A percentile compares a stretch with the other conserved stretches of the same genome.
These are phyloP conservation scores for Fusarium brevicatenulatum DNA, from an alignment of 2,329 filamentous ascomycete species.

Conservation along the genomic window DNA sequence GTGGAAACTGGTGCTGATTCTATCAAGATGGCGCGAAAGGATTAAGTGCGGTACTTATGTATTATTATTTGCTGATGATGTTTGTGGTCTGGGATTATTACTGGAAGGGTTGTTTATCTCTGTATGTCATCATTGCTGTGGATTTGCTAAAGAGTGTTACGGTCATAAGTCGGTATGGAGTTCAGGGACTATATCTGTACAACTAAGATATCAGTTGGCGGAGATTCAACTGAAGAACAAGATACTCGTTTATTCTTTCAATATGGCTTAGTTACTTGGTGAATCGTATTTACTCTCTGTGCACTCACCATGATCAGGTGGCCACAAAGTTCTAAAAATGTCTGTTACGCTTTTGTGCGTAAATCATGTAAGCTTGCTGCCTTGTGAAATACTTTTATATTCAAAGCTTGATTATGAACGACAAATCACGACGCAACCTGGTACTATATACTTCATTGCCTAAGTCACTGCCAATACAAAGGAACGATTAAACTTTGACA, in stretches of 20 bases:
- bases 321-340: background rate
- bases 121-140: background rate
- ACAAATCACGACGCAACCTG: background rate
- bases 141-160: conserved; percentile 7
- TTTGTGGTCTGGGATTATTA: background rate
- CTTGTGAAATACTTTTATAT: background rate
- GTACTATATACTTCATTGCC: background rate
- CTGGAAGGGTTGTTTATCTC: background rate
- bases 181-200: background rate
- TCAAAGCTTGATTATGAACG: background rate
- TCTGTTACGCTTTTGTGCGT: background rate
- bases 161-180: background rate
- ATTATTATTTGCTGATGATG: background rate
- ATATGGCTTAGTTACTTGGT: fast-evolving
- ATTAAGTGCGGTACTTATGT: background rate
- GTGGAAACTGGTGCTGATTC: conserved; percentile 77
- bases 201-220: background rate
- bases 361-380: fast-evolving
- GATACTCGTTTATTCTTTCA: background rate
- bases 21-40: conserved; percentile 54
- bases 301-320: fast-evolving
- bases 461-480: fast-evolving
- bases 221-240: background rate
- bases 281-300: too few species aligned
- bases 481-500: background rate